Evolutionary conservation across 768 basidiomycete species (phyloP), one percentile per base, ranked within the genome.

Genomic region (Chiua virens): DNA sequence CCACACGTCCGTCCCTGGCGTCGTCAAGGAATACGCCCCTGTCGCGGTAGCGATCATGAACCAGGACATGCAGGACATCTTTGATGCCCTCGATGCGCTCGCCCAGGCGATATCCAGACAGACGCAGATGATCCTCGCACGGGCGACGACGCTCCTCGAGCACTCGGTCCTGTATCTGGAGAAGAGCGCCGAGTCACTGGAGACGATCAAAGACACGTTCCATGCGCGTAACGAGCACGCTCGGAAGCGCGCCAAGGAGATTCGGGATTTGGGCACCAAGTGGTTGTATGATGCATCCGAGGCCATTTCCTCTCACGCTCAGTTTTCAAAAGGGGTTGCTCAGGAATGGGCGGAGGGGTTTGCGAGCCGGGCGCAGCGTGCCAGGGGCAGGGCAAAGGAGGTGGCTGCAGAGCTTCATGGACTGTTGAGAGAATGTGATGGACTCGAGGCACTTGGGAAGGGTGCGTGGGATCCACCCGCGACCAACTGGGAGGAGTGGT

Each of bases 61-160:
- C 9, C 73, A 70, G 45, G 85, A 86, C 50, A 64, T 84, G 45
- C 71, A 76, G 20, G 84, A 85, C 55, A 70, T 86, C 18, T 63
- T 80, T 30, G 78, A 79, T 22, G 82, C 81, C 4, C 71, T 87
- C 27, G 85, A 87, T 55, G 80, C 76, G 1, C 73, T 87, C 32
- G 68, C 78, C 52, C 69, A 66, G 28, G 76, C 76, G 38, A 76
- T 86, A 46, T 74, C 73, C 11, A 72, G 70, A 45, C 82, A 85
- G 52, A 67, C 65, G 9, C 62, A 62, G 34, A 53, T 58, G 4
- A 40, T 69, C 11, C 45, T 67, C 20, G 34, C 44, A 4, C 59
- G 67, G 22, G 79, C 78, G 13, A 66, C 74, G 32, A 57, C 58
- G 21, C 66, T 79, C 45, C 66, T 83, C 36, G 68, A 74, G 42